Evolutionary conservation across 345 rosid genomes (phyloP), one percentile per base, ranked within the genome.

Genomic region (Lepidium didymum): DNA sequence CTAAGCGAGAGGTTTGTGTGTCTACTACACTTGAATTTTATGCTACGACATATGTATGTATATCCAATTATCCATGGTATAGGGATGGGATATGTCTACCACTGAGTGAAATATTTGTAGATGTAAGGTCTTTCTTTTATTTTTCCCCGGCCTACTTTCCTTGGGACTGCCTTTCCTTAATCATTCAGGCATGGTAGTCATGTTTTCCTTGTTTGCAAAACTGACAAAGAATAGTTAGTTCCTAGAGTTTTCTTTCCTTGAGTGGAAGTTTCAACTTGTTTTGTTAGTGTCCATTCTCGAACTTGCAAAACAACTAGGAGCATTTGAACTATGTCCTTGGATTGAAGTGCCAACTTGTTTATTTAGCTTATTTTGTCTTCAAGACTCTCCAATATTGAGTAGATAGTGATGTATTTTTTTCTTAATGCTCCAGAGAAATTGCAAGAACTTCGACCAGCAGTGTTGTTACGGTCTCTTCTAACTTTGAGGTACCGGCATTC

Each of bases 1-100:
- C 76, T 87, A 68, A 84, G 82, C 67, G 89, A 84, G 64, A 86
- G 93, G 96, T 89, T 71, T 45, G 86, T 58, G 59, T 62, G 55
- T 33, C 29, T 42, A 41, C 40, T 59, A 25, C 55, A 12, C 55
- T 5, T 49, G n/a, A 23, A 5, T 50, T 50, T 49, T 50, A 21
- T 50, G 15, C 27, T 51, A n/a, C 21, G 14, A 38, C 3, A 31
- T 31, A 4, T 53, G 38, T 31, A 4, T 53, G 38, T 34, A 29
- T 31, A 33, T 53, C 40, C 40, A 29, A 15, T 7, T 31, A 33
- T 53, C 40, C 40, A 29, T 53, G 40, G 58, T 53, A 31, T 33
- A 53, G 13, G 40, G 21, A 33, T 14, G 37, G 31, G n/a, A 19
- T 47, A 47, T 47, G 53, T 47, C 7, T 52, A 52, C 57, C 36